These are phyloP conservation scores for Coprinopsis cinerea DNA, from an alignment of 768 basidiomycete genomes.

Conservation along the genomic window DNA sequence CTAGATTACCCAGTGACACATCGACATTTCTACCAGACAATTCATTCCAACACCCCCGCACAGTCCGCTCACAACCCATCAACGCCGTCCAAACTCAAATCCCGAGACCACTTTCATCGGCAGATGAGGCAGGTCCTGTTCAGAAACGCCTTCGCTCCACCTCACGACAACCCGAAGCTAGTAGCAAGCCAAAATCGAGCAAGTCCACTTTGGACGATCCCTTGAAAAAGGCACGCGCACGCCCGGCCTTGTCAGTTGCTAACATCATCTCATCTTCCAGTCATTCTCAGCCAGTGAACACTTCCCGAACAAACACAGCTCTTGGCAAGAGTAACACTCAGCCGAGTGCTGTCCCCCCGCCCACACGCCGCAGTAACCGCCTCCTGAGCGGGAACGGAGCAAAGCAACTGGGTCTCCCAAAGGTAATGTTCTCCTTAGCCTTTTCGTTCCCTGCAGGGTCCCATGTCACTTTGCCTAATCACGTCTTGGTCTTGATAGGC, in stretches of 20 bases:
- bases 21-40: constrained; percentile 37
- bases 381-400: constrained; percentile 51
- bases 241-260: constrained; percentile 82
- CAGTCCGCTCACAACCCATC: constrained; percentile 36
- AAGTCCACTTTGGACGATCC: constrained; percentile 64
- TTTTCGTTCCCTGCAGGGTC: not conserved
- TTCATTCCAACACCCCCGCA: constrained; percentile 50
- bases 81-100: constrained; percentile 40
- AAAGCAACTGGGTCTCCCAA: constrained; percentile 44
- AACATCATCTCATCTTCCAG: constrained; percentile 83
- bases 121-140: constrained; percentile 76
- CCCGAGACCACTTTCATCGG: constrained; percentile 71
- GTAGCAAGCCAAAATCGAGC: constrained; percentile 52
- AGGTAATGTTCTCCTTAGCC: constrained; percentile 36
- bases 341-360: constrained; percentile 34
- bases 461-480: constrained; percentile 7
- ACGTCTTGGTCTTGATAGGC: constrained; percentile 16
- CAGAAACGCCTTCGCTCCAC: constrained; percentile 71
- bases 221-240: constrained; percentile 87
- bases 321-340: constrained; percentile 48
- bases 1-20: constrained; percentile 54
- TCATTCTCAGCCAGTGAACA: constrained; percentile 68
- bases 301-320: constrained; percentile 50
- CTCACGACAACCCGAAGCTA: constrained; percentile 44
- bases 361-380: constrained; percentile 69